Evolutionary conservation across 1,284 basidiomycete species (phyloP), one percentile per base, ranked within the genome.

Genomic region (Trametes polyzona): DNA sequence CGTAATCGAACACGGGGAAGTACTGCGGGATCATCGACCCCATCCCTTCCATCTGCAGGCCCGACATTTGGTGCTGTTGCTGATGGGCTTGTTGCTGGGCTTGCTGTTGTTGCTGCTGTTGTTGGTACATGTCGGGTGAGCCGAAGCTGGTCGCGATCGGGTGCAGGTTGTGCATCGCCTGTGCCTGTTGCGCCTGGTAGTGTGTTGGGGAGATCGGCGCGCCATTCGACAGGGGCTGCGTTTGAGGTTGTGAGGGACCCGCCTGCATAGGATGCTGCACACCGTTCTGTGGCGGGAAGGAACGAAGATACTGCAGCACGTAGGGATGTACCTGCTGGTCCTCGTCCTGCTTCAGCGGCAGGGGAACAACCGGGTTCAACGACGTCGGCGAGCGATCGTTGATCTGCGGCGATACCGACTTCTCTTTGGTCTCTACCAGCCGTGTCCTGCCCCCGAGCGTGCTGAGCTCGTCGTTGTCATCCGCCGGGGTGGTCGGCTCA

Each of bases 1-100:
- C 79, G 68, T 91, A 90, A 67, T 90, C 89, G 63, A 88, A 90
- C 29, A 90, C 88, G 1, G 87, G 82, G 77, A 91, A 90, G 64
- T 90, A 91, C 61, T 80, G 80, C 9, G 88, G 88, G 72, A 85
- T 83, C 35, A 64, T 60, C n/a, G 67, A 62, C 41, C 59, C 61
- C 41, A 68, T 49, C 9, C 61, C 66, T 17, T 69, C 66, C 64
- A 70, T 61, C 30, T 64, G 67, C 48, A 64, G 36, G 26, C 61
- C 62, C 2, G 61, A 51, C 30, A 50, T 40, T 47, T 49, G 56
- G 29, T 40, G 57, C 24, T 27, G 58, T 8, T 21, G 46, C 19
- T 43, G 51, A 41, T 55, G 58, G 21, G 36, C 56, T 42, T 51
- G 55, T 11, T 56, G 52, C n/a, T 55, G 57, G 17, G 17, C 19